These are phyloP conservation scores for Sphaerulina populicola DNA, from an alignment of 2,329 filamentous ascomycete genomes.

Conservation along the genomic window DNA sequence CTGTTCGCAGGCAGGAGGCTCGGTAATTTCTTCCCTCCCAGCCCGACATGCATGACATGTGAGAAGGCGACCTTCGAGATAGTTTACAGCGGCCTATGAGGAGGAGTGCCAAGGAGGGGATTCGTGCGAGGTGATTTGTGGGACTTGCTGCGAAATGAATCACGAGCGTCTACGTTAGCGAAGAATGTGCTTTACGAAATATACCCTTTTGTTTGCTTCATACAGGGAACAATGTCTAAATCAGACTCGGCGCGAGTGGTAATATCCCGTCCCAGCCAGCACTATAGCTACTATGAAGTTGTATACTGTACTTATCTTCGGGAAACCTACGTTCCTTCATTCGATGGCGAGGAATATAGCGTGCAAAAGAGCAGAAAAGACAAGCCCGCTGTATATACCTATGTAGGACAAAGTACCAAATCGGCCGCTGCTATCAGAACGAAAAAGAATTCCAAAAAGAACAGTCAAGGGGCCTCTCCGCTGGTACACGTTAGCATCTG, in stretches of 20 bases:
- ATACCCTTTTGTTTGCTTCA: conserved; percentile 1
- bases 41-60: conserved; percentile 10
- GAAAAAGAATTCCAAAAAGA: not conserved
- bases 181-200: conserved; percentile 2
- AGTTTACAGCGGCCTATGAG: conserved; percentile 15
- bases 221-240: not conserved
- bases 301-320: too few species aligned
- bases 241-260: too few species aligned
- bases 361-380: too few species aligned
- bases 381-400: too few species aligned
- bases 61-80: conserved; percentile 13
- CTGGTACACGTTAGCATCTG: conserved; percentile 11
- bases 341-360: too few species aligned
- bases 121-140: not conserved
- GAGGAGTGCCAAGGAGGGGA: not conserved
- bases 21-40: conserved; percentile 1
- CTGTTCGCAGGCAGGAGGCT: conserved; percentile 11
- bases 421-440: not conserved
- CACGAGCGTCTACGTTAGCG: not conserved
- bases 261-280: too few species aligned
- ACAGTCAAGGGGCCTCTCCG: conserved; percentile 3
- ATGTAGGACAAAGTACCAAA: too few species aligned
- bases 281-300: too few species aligned
- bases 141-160: not conserved
- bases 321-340: too few species aligned